phyloP scores from a whole-genome alignment of 1,284 basidiomycete species.

The Sporisorium exsertum region DNA sequence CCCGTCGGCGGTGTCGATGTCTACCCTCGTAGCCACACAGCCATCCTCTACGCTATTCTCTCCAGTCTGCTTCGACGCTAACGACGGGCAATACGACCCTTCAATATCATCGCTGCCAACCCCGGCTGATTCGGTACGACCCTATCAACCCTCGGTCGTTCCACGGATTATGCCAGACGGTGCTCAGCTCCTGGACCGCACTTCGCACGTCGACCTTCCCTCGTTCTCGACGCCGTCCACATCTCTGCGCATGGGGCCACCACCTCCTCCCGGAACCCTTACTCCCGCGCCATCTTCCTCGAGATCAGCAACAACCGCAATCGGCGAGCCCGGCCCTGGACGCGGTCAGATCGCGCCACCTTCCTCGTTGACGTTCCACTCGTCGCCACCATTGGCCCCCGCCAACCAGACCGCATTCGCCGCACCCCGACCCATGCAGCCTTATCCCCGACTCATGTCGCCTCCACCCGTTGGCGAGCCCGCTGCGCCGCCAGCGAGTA shows the following conservation, averaged over 20 bases:
- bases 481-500: not conserved
- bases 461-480: conserved; percentile 42
- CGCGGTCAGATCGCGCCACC: conserved; percentile 7
- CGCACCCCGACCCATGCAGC: conserved; percentile 54
- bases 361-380: conserved; percentile 17
- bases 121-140: conserved; percentile 10
- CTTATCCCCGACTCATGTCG: conserved; percentile 54
- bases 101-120: not conserved
- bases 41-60: not conserved
- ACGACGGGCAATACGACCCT: not conserved
- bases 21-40: conserved; percentile 9
- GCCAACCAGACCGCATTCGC: conserved; percentile 26
- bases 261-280: conserved; percentile 20
- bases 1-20: conserved; percentile 9
- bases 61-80: conserved; percentile 1
- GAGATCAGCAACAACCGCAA: conserved; percentile 6
- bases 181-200: conserved; percentile 12
- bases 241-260: conserved; percentile 20
- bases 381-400: conserved; percentile 30
- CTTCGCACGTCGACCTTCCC: conserved; percentile 5
- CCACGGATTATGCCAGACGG: conserved; percentile 44
- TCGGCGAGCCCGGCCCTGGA: conserved; percentile 13
- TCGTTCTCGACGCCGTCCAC: conserved; percentile 9
- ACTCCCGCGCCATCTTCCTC: conserved; percentile 15
- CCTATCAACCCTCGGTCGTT: not conserved